Conservation (phyloP, 2,329 filamentous ascomycete species). For the Clonostachys sp. region DNA sequence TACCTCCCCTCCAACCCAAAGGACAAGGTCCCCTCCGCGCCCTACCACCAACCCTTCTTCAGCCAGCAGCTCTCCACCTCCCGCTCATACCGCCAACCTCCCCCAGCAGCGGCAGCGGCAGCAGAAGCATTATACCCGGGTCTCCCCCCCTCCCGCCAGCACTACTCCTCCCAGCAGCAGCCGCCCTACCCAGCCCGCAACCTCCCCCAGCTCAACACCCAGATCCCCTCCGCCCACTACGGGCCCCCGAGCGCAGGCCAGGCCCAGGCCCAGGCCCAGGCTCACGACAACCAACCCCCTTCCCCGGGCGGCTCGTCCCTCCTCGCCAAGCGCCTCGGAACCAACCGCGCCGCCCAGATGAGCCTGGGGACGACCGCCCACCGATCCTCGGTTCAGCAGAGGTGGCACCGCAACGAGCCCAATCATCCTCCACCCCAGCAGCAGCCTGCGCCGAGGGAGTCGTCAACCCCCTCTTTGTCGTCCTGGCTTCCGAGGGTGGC, state of each 20-base stretch:
- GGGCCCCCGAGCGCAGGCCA: background rate
- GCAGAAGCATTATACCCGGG: slow-evolving; percentile 4
- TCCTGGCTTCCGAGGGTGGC: slow-evolving; percentile 59
- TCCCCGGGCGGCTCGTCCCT: slow-evolving; percentile 33
- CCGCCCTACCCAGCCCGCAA: slow-evolving; percentile 10
- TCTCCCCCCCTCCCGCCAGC: slow-evolving; percentile 1
- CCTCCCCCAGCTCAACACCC: slow-evolving; percentile 4
- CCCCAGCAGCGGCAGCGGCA: slow-evolving; percentile 3
- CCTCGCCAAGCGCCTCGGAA: slow-evolving; percentile 47
- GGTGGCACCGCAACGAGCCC: slow-evolving; percentile 4
- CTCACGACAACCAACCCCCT: slow-evolving; percentile 1
- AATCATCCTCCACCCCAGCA: background rate
- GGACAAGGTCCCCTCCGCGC: background rate
- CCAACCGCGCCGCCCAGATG: slow-evolving; percentile 42
- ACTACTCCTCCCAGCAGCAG: slow-evolving; percentile 9
- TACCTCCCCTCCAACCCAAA: slow-evolving; percentile 8
- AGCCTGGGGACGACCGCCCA: slow-evolving; percentile 17
- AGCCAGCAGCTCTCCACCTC: slow-evolving; percentile 7
- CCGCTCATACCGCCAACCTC: background rate
- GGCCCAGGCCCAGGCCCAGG: slow-evolving; percentile 1
- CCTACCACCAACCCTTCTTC: slow-evolving; percentile 6
- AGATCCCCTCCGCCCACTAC: slow-evolving; percentile 1
- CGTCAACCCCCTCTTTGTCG: slow-evolving; percentile 8
- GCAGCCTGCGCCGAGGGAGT: too few species aligned
- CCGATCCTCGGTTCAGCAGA: background rate